Conservation (phyloP, 2,329 filamentous ascomycete species). For the Geosmithia putterillii region DNA sequence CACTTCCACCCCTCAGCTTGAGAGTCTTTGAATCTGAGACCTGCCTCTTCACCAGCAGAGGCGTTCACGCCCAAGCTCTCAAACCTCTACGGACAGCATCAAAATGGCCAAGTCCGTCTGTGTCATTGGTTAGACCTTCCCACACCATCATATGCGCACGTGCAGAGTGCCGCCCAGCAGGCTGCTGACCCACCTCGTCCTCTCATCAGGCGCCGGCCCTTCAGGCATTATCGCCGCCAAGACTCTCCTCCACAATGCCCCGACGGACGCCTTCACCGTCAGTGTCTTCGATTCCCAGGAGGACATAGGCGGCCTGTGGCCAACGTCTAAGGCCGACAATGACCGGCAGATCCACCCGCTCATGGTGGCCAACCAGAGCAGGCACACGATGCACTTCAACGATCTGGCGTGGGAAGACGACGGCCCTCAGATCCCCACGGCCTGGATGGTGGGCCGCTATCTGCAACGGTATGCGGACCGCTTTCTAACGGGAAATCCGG, state of each 20-base stretch:
- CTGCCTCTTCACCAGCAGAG: not conserved
- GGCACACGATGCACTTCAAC: conserved; percentile 60
- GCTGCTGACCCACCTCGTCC: not conserved
- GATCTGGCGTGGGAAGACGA: conserved; percentile 58
- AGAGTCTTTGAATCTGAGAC: not conserved
- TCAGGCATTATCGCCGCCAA: conserved; percentile 61
- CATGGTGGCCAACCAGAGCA: conserved; percentile 64
- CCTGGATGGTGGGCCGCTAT: conserved; percentile 67
- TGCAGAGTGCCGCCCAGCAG: not conserved
- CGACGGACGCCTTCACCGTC: conserved; percentile 45
- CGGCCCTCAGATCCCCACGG: conserved; percentile 56
- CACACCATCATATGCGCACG: not conserved
- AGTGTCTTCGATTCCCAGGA: conserved; percentile 56
- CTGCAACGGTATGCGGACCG: conserved; percentile 49
- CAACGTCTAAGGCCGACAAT: conserved; percentile 34
- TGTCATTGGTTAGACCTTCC: not conserved
- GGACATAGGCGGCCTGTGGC: conserved; percentile 71
- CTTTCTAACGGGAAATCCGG: conserved; percentile 34
- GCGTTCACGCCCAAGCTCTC: too few species aligned
- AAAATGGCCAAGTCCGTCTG: not conserved
- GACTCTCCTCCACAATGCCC: conserved; percentile 51
- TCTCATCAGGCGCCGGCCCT: conserved; percentile 49
- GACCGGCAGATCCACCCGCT: conserved; percentile 48
- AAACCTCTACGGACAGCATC: not conserved
- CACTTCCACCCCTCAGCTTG: not conserved